Percentiles rank a stretch among this genome's conserved stretches.
phyloP scores from a whole-genome alignment of 1,139 yeast species.

The Yueomyces sp. region DNA sequence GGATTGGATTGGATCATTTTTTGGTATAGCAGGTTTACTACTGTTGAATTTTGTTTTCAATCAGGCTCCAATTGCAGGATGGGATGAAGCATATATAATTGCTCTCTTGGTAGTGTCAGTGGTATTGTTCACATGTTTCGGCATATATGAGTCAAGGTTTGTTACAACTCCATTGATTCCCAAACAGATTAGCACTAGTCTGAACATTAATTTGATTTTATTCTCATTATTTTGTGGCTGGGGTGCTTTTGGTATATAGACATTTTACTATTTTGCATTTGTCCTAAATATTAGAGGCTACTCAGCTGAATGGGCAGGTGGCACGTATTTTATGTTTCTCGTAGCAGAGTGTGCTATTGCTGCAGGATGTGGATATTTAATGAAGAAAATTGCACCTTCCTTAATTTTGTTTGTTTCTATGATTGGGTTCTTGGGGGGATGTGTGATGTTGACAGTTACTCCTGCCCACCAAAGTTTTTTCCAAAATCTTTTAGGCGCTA shows the following conservation, averaged over 20 bases:
- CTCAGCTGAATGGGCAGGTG: conserved; percentile 32
- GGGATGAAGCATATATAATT: conserved; percentile 35
- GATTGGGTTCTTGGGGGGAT: conserved; percentile 36
- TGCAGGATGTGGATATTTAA: conserved; percentile 30
- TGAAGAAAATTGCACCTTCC: conserved; percentile 34
- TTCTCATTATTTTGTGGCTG: conserved; percentile 33
- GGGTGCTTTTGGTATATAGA: conserved; percentile 50
- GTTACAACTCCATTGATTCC: conserved; percentile 36
- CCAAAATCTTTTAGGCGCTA: conserved; percentile 34
- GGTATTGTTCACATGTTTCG: conserved; percentile 23
- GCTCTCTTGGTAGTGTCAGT: conserved; percentile 33
- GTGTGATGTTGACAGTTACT: conserved; percentile 34
- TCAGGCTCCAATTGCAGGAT: conserved; percentile 43
- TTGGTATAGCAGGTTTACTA: conserved; percentile 37
- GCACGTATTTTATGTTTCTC: conserved; percentile 35
- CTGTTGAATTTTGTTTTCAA: conserved; percentile 41
- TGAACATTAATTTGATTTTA: conserved; percentile 25
- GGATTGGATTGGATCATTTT: conserved; percentile 35
- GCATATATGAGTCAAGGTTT: conserved; percentile 18
- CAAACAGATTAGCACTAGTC: conserved; percentile 27
- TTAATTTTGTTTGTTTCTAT: conserved; percentile 32
- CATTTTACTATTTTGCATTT: conserved; percentile 26
- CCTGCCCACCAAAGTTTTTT: conserved; percentile 39
- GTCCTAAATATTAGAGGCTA: conserved; percentile 34
- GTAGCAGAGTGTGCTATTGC: conserved; percentile 38